These are phyloP conservation scores for Spirogloea muscicola DNA, from an alignment of 139 green algal species.

Conservation along the genomic window DNA sequence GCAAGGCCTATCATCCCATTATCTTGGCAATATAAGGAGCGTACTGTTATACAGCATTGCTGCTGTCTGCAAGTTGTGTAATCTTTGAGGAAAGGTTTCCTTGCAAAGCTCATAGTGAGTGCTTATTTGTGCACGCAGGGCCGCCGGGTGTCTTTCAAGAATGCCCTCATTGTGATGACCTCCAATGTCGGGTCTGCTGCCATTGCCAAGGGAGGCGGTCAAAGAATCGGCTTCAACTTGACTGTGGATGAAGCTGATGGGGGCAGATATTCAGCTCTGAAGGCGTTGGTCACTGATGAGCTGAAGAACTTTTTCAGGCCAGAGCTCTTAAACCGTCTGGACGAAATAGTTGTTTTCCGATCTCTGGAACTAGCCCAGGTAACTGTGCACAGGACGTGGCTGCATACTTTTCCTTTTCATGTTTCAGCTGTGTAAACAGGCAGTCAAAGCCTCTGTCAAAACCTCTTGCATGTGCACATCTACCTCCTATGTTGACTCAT, in stretches of 20 bases:
- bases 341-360: conserved; percentile 95
- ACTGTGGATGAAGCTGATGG: conserved; percentile 42
- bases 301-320: conserved; percentile 74
- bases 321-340: conserved; percentile 78
- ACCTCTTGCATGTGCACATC: background rate
- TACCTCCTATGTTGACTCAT: background rate
- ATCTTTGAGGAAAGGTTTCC: too few relatives aligned
- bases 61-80: too few relatives aligned
- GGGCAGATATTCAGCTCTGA: conserved; percentile 58
- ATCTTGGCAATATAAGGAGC: too few relatives aligned
- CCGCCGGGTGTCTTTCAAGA: conserved; percentile 72
- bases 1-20: too few relatives aligned
- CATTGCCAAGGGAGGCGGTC: conserved; percentile 61
- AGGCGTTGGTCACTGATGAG: conserved; percentile 73
- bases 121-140: conserved; percentile 55
- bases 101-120: too few relatives aligned
- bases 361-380: conserved; percentile 98
- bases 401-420: background rate
- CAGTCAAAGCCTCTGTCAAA: too few relatives aligned
- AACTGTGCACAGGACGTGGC: background rate
- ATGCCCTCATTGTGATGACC: conserved; percentile 75
- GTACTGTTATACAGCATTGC: too few relatives aligned
- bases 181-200: conserved; percentile 74
- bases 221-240: conserved; percentile 67
- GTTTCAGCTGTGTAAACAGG: background rate